Base-by-base conservation (phyloP, 371 early-diverging fungal genomes). In the Mortierella sp. region DNA sequence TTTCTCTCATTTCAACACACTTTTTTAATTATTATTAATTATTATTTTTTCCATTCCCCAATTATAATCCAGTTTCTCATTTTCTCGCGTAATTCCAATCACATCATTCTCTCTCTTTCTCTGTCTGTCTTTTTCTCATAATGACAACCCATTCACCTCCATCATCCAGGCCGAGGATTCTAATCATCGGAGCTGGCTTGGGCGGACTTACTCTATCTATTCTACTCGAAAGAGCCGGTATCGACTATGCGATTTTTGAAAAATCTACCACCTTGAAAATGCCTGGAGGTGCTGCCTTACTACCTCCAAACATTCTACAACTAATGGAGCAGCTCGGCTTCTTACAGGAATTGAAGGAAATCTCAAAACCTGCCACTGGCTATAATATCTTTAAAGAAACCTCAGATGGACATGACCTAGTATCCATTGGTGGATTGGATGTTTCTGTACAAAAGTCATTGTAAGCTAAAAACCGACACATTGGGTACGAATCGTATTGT, bases 241-340 rank as follows among this genome's bases (percentile, higher is more conserved):
- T 55, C 7, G 56, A 55, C 4, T 55, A 55, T 28, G 29, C 12
- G 31, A 23, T 55, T 28, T 55, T 55, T 40, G 40, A 40, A 40
- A 40, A 40, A 40, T 40, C 40, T 13, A 9, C 40, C 40, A 40
- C 40, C 40, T 13, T 40, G 6, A 6, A 40, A 40, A 40, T 40
- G 6, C 40, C 40, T 40, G 40, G 40, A 13, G 19, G 19, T 2
- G 2, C 28, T 10, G 13, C 40, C 40, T 40, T 13, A 9, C 13
- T 40, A 40, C 13, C 40, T 8, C 37, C 28, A 53, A 61, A 56
- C 22, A 40, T 72, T 35, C 53, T 72, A 40, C 66, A 61, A 13
- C 32, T 55, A 15, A 34, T 72, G 45, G 72, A 72, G 1, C 72
- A 72, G 26, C 57, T 72, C 28, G 72, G 72, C 17, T 43, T 72